phyloP scores from a whole-genome alignment of 2,329 filamentous ascomycete genomes.

The Pyrenochaeta sp. region DNA sequence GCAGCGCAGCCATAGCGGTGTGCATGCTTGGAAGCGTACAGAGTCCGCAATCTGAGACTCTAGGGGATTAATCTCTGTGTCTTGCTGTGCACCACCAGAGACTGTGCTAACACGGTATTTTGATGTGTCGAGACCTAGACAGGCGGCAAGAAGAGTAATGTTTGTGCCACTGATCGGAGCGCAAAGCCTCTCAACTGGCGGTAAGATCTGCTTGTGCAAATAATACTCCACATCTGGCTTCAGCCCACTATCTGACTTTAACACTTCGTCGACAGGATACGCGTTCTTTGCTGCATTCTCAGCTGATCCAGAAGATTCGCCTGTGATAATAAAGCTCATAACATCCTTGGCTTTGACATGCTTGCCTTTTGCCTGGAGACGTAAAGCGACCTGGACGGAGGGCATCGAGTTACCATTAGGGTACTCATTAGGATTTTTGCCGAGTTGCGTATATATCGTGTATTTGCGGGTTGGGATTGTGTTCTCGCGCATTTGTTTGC shows the following conservation, averaged over 20 bases:
- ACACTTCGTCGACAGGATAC: conserved; percentile 83
- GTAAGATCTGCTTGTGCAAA: conserved; percentile 97
- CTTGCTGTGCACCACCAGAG: conserved; percentile 56
- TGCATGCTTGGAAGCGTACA: conserved; percentile 84
- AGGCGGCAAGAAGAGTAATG: conserved; percentile 87
- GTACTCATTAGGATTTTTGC: conserved; percentile 92
- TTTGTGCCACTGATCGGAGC: conserved; percentile 95
- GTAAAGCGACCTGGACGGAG: conserved; percentile 92
- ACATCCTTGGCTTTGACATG: conserved; percentile 92
- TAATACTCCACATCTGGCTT: conserved; percentile 97
- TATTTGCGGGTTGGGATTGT: conserved; percentile 83
- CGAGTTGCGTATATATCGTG: conserved; percentile 97
- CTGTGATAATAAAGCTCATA: conserved; percentile 93
- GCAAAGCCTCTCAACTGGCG: conserved; percentile 95
- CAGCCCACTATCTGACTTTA: conserved; percentile 77
- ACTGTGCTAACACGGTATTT: conserved; percentile 80
- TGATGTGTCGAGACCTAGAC: conserved; percentile 87
- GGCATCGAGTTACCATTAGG: conserved; percentile 96
- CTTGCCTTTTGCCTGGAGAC: conserved; percentile 86
- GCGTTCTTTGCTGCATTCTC: conserved; percentile 87
- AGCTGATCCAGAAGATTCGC: conserved; percentile 66
- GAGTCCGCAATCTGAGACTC: conserved; percentile 94
- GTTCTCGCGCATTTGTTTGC: conserved; percentile 84
- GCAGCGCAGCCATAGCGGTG: conserved; percentile 80
- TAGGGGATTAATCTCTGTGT: conserved; percentile 76